These are phyloP conservation scores for Gracilaria vermiculophylla DNA, from an alignment of 23 red algal species.

Conservation along the genomic window DNA sequence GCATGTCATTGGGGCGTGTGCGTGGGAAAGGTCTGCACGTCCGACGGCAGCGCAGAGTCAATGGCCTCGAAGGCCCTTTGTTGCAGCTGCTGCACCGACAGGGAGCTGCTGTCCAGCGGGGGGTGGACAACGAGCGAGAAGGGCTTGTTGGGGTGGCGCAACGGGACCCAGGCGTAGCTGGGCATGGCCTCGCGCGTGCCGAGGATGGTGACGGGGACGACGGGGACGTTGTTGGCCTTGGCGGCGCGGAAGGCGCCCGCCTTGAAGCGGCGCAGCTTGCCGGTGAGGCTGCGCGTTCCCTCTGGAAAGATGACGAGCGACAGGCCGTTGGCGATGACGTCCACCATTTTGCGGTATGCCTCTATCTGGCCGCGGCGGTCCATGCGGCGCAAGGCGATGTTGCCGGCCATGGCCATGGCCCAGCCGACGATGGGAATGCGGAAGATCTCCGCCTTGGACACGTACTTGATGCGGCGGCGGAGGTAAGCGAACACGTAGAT, in stretches of 20 bases:
- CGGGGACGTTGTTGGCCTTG: slow-evolving; percentile 55
- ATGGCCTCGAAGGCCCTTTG: slow-evolving; percentile 50
- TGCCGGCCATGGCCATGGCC: slow-evolving; percentile 88
- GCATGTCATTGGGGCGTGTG: background rate
- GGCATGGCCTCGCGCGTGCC: slow-evolving; percentile 92
- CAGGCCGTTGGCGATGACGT: slow-evolving; percentile 54
- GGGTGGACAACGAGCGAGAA: slow-evolving; percentile 80
- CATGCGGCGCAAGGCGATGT: slow-evolving; percentile 74
- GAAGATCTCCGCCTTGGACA: slow-evolving; percentile 94
- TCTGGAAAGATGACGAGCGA: slow-evolving; percentile 93
- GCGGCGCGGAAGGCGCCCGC: slow-evolving; percentile 88
- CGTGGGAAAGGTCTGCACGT: background rate
- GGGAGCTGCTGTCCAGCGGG: slow-evolving; percentile 39
- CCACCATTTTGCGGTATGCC: slow-evolving; percentile 82
- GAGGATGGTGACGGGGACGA: slow-evolving; percentile 89
- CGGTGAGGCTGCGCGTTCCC: slow-evolving; percentile 78
- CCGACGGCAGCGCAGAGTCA: slow-evolving; percentile 60
- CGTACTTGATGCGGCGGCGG: slow-evolving; percentile 81
- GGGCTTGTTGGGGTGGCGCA: slow-evolving; percentile 54
- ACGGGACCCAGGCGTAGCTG: slow-evolving; percentile 63
- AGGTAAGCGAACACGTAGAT: slow-evolving; percentile 87
- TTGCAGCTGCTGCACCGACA: slow-evolving; percentile 35
- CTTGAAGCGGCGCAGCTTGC: slow-evolving; percentile 76
- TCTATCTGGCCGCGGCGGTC: slow-evolving; percentile 77
- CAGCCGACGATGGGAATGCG: slow-evolving; percentile 87